Percentiles rank a stretch among this genome's conserved stretches.
These are phyloP conservation scores for Mycena alexandri DNA, from an alignment of 768 basidiomycete genomes.

Conservation along the genomic window DNA sequence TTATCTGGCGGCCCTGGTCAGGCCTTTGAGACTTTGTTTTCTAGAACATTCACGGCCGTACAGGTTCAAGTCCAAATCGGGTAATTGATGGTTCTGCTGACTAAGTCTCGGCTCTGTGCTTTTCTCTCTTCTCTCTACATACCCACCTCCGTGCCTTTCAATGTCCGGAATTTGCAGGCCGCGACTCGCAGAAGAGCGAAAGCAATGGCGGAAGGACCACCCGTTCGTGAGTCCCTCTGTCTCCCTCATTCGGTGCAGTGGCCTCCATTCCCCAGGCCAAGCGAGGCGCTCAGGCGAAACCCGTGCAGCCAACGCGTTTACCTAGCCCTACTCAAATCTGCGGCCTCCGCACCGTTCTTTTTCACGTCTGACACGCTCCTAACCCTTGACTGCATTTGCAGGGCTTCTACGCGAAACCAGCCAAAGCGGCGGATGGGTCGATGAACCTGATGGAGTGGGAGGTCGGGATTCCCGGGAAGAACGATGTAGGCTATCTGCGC, in stretches of 20 bases:
- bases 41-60: background rate
- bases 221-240: slow-evolving; percentile 82
- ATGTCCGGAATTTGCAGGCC: slow-evolving; percentile 96
- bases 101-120: too few species aligned
- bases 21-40: background rate
- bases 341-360: slow-evolving; percentile 1
- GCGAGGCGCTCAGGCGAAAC: background rate
- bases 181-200: slow-evolving; percentile 95
- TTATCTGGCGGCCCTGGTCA: too few species aligned
- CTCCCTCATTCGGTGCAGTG: slow-evolving; percentile 20
- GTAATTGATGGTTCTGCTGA: background rate
- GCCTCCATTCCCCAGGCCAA: slow-evolving; percentile 30
- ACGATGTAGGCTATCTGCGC: slow-evolving; percentile 69
- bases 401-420: slow-evolving; percentile 98
- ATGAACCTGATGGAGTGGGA: slow-evolving; percentile 99
- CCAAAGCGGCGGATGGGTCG: slow-evolving; percentile 90
- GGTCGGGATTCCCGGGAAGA: slow-evolving; percentile 97
- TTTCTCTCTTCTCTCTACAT: too few species aligned
- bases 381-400: slow-evolving; percentile 49
- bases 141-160: background rate
- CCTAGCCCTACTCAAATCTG: slow-evolving; percentile 6
- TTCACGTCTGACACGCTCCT: slow-evolving; percentile 3
- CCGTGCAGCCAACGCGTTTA: slow-evolving; percentile 8
- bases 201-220: slow-evolving; percentile 99
- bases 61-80: background rate